Evolutionary conservation across 1,139 yeast genomes (phyloP).

Genomic region (Yamadazyma epiphylla): DNA sequence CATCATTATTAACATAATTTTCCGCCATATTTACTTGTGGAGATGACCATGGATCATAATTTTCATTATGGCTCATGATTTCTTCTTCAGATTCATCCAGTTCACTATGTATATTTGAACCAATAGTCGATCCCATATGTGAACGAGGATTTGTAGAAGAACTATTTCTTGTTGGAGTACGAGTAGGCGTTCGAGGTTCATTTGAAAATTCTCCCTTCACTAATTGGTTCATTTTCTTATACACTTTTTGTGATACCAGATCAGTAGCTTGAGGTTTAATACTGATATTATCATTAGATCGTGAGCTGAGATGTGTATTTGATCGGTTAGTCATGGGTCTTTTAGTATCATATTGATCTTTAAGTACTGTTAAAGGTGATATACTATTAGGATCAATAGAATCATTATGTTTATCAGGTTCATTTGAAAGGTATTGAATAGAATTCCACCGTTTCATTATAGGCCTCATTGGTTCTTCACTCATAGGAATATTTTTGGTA

Average conservation of each 20-base stretch:
- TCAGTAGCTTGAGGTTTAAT: background rate
- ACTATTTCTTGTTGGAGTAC: background rate
- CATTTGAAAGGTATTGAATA: constrained; percentile 11
- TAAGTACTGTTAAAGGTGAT: constrained; percentile 27
- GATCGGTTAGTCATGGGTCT: constrained; percentile 15
- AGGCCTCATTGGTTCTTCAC: constrained; percentile 12
- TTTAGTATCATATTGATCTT: constrained; percentile 26
- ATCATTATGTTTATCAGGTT: constrained; percentile 1
- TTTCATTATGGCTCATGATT: constrained; percentile 1
- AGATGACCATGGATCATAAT: constrained; percentile 6
- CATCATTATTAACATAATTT: constrained; percentile 12
- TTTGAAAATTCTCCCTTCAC: constrained; percentile 1
- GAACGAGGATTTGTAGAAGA: background rate
- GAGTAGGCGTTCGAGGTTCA: background rate
- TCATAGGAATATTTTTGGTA: constrained; percentile 21
- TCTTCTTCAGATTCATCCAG: constrained; percentile 26
- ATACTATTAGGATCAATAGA: constrained; percentile 11
- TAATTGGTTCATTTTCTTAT: constrained; percentile 10
- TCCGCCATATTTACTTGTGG: constrained; percentile 6
- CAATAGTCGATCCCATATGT: constrained; percentile 5
- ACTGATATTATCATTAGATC: background rate
- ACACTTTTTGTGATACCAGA: constrained; percentile 8
- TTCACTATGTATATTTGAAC: no score
- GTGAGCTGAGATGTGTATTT: background rate
- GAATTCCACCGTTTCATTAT: constrained; percentile 23